phyloP scores from a whole-genome alignment of 768 basidiomycete species.

The Boletellus ananas region DNA sequence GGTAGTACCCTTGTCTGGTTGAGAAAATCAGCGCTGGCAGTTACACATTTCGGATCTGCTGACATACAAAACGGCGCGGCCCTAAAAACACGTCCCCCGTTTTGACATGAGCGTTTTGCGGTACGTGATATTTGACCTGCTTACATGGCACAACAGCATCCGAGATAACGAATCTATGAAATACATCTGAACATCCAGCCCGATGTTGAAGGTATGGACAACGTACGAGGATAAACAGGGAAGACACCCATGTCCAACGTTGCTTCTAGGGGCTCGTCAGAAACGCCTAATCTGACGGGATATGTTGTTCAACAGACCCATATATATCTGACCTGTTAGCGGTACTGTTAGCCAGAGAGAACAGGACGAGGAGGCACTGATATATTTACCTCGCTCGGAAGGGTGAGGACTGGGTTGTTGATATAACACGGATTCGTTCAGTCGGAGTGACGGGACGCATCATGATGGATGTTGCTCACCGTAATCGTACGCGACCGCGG shows the following conservation, averaged over 20 bases:
- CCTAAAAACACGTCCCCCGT: neutral
- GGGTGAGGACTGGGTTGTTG: slow-evolving; percentile 3
- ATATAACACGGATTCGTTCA: neutral
- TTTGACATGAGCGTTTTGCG: neutral
- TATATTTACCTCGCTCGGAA: slow-evolving; percentile 12
- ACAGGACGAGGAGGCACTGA: too few species aligned
- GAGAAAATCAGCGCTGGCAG: neutral
- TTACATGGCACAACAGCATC: slow-evolving; percentile 8
- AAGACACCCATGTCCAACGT: slow-evolving; percentile 11
- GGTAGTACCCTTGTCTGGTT: neutral
- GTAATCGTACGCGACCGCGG: slow-evolving; percentile 7
- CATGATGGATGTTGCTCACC: neutral
- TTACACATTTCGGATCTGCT: neutral
- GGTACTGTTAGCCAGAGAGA: neutral
- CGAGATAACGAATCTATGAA: slow-evolving; percentile 12
- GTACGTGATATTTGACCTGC: neutral
- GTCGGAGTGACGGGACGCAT: neutral
- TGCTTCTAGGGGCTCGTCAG: slow-evolving; percentile 3
- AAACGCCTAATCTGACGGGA: neutral
- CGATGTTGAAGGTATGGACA: neutral
- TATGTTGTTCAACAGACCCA: slow-evolving; percentile 5
- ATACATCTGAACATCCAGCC: neutral
- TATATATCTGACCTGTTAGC: slow-evolving; percentile 8
- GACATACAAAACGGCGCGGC: neutral
- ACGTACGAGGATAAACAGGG: slow-evolving; percentile 10